These are phyloP conservation scores for Haplographium delicatum DNA, from an alignment of 495 filamentous ascomycete species.

Conservation along the genomic window DNA sequence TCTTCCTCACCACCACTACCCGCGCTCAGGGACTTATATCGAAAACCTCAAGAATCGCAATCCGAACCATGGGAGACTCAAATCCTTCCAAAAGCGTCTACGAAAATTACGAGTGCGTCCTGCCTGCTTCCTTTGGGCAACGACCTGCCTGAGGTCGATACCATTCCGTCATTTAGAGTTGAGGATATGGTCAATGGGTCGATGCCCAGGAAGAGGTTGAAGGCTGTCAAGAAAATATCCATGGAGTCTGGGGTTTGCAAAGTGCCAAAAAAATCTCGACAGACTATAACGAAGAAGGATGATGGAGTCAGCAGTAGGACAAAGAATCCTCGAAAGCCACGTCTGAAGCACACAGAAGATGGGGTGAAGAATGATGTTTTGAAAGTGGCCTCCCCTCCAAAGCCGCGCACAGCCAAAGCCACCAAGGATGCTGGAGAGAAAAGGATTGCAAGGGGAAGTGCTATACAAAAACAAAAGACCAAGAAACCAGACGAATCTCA, in stretches of 20 bases:
- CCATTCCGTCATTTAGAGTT: not conserved
- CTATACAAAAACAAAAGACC: constrained; percentile 30
- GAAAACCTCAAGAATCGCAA: constrained; percentile 26
- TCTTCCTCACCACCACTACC: constrained; percentile 42
- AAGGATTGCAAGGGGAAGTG: constrained; percentile 26
- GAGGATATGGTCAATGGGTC: not conserved
- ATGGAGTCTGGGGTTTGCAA: not conserved
- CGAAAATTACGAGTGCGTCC: constrained; percentile 39
- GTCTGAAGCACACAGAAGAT: constrained; percentile 17
- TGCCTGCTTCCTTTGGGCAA: constrained; percentile 26
- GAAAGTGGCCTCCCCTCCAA: constrained; percentile 21
- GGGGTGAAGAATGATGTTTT: not conserved
- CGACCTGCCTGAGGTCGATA: not conserved
- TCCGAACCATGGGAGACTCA: constrained; percentile 31
- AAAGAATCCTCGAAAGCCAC: constrained; percentile 33
- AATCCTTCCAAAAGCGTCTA: constrained; percentile 29
- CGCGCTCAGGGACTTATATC: constrained; percentile 34
- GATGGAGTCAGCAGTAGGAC: constrained; percentile 2
- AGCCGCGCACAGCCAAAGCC: constrained; percentile 19
- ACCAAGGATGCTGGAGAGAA: constrained; percentile 12
- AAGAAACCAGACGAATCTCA: constrained; percentile 26
- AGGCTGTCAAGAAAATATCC: constrained; percentile 3
- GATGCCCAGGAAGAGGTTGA: constrained; percentile 8
- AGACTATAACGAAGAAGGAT: constrained; percentile 24
- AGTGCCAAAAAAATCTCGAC: constrained; percentile 11